Evolutionary conservation across 108 stramenopile genomes (phyloP), one percentile per base, ranked within the genome.

Genomic region (Phaeodactylum tricornutum): DNA sequence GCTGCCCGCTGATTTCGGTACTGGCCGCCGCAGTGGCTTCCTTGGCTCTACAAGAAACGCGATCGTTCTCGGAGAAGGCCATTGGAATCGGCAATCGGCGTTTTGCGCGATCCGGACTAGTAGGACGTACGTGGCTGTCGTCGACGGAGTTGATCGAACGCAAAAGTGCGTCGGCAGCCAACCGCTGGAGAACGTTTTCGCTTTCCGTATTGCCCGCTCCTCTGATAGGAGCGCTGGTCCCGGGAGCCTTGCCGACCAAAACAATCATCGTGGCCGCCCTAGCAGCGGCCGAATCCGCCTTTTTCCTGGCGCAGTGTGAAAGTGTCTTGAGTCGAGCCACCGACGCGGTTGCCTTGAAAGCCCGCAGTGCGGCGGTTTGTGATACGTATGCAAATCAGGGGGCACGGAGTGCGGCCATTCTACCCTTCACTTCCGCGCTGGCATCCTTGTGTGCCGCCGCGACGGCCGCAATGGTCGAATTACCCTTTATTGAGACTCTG

Each of bases 341-440:
- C 6, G 87, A 94, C 55, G 85, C 87, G 14, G 87, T 89, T n/a
- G 92, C 92, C 7, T 38, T 83, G 17, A 88, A 88, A 50, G 65
- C 77, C 29, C 71, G 91, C 25, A 77, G 77, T 53, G 86, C 86
- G 4, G 91, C 91, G 20, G 77, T 88, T 19, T 83, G 81, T 59
- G 86, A 88, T 53, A 81, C 86, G 7, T 94, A 94, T 60, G 92
- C 92, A 40, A 94, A 94, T 50, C 92, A 90, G 59, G 88, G 85
- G 14, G 66, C 87, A 19, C 64, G 92, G 34, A 71, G 67, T 17
- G 78, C 85, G 0, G 84, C 86, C 7, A 83, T 94, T 23, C 60
- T 94, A 17, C 92, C 92, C 12, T 94, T 90, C 45, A 94, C 92
- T 23, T 78, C 75, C 9, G 92, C 92, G 11, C 66, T 94, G 27